Evolutionary conservation across 805 yeast species (phyloP).

Genomic region (Lachancea sp.): DNA sequence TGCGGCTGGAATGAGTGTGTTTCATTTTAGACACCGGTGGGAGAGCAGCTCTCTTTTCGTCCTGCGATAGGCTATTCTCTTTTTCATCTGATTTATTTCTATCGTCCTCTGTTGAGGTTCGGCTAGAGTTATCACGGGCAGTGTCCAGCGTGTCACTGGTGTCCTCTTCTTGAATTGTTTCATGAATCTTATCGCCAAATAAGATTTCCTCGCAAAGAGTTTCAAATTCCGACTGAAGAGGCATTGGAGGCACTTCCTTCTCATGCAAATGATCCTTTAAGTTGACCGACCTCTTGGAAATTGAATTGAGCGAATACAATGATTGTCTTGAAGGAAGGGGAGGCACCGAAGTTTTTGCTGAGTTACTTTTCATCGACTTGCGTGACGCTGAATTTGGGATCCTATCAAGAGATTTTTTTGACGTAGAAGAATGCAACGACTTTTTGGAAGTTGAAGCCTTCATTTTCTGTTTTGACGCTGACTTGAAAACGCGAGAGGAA

Average conservation of each 20-base stretch:
- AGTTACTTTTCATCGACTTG: constrained; percentile 11
- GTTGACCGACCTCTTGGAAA: constrained; percentile 32
- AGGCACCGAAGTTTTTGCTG: not conserved
- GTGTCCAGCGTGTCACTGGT: not conserved
- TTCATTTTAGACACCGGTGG: constrained; percentile 1
- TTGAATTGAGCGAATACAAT: constrained; percentile 29
- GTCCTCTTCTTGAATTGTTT: constrained; percentile 22
- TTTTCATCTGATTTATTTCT: constrained; percentile 18
- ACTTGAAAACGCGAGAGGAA: constrained; percentile 25
- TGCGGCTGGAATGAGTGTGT: not conserved
- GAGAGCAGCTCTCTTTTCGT: constrained; percentile 1
- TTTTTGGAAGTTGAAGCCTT: constrained; percentile 10
- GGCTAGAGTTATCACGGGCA: not conserved
- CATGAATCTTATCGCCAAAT: constrained; percentile 25
- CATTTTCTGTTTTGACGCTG: constrained; percentile 17
- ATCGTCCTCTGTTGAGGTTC: not conserved
- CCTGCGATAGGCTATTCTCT: constrained; percentile 16
- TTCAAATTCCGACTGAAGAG: constrained; percentile 22
- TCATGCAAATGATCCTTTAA: constrained; percentile 26
- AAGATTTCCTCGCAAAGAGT: constrained; percentile 28
- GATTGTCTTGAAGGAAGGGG: constrained; percentile 29
- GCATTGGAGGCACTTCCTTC: constrained; percentile 16
- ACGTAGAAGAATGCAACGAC: constrained; percentile 10
- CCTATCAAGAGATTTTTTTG: constrained; percentile 10
- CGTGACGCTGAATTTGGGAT: constrained; percentile 16